Conservation (phyloP, 75 land plant genomes). For the Sequoia sempervirens region DNA sequence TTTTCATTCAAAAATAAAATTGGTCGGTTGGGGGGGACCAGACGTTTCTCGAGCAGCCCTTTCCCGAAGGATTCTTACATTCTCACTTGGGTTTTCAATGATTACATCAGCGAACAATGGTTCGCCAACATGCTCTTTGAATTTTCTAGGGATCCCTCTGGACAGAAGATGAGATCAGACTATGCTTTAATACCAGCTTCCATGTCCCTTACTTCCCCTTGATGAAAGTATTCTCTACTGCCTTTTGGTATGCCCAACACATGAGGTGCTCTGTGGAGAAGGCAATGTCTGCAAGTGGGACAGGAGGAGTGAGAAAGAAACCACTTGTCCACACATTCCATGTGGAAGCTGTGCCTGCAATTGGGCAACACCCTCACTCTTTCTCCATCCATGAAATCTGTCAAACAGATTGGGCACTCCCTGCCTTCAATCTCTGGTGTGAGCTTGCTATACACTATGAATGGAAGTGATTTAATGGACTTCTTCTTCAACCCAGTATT, state of each 20-base stretch:
- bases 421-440: not conserved
- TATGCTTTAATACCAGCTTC: not conserved
- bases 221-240: not conserved
- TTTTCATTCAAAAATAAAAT: no score
- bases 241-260: not conserved
- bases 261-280: not conserved
- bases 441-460: not conserved
- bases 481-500: constrained; percentile 36
- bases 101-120: no score
- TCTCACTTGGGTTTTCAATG: no score
- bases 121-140: no score
- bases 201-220: not conserved
- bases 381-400: constrained; percentile 25
- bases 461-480: constrained; percentile 15
- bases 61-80: no score
- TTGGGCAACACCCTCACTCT: constrained; percentile 33
- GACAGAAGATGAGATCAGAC: not conserved
- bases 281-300: constrained; percentile 29
- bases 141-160: no score
- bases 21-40: no score
- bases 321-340: constrained; percentile 50
- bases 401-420: constrained; percentile 48
- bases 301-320: constrained; percentile 36
- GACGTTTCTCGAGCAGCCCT: no score
- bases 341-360: constrained; percentile 44